A percentile compares a stretch with the other conserved stretches of the same genome.
phyloP scores from a whole-genome alignment of 176 grass and related monocot genomes.

The Echinochloa phyllopogon region DNA sequence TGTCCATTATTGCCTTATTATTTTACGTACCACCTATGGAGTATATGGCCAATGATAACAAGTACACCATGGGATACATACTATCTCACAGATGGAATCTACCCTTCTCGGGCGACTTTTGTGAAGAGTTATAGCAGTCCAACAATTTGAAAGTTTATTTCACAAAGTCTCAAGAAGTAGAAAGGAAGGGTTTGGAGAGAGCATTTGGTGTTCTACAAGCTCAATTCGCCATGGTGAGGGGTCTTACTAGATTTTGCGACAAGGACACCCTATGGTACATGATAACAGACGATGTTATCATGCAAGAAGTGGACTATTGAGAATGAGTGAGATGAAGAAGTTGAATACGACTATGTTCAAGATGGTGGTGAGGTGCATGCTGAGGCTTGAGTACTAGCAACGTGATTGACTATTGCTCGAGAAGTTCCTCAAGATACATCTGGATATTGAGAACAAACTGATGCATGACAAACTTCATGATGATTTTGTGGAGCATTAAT shows the following conservation, averaged over 20 bases:
- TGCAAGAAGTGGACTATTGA: background rate
- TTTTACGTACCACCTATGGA: too few species aligned
- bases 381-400: background rate
- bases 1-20: too few species aligned
- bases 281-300: background rate
- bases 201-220: background rate
- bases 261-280: background rate
- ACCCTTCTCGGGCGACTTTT: too few species aligned
- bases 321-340: background rate
- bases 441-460: background rate
- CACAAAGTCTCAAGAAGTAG: too few species aligned
- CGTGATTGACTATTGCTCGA: background rate
- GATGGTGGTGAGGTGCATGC: background rate
- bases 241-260: background rate
- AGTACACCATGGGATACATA: too few species aligned
- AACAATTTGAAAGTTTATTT: too few species aligned
- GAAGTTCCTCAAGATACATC: background rate
- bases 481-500: background rate
- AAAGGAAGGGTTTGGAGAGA: background rate
- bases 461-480: background rate
- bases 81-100: too few species aligned
- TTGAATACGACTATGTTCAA: background rate
- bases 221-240: background rate
- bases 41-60: too few species aligned
- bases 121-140: too few species aligned